These are phyloP conservation scores for Chlorella sp. DNA, from an alignment of 139 green algal genomes.

Conservation along the genomic window DNA sequence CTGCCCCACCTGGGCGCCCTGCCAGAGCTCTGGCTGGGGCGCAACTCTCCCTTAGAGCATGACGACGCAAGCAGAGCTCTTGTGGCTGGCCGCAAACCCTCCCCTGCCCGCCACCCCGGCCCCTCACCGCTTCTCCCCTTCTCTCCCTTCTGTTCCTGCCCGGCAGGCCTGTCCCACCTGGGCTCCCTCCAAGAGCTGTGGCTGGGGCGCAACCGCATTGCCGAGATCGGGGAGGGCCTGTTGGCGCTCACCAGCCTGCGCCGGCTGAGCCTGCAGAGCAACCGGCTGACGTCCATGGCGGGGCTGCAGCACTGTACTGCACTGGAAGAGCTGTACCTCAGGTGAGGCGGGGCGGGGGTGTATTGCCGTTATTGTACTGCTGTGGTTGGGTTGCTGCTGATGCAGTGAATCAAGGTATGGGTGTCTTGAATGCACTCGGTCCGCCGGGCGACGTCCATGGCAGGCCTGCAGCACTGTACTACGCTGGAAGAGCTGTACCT, in stretches of 20 bases:
- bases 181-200: constrained; percentile 85
- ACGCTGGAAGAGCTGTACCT: constrained; percentile 92
- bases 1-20: constrained; percentile 55
- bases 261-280: constrained; percentile 72
- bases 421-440: too few relatives aligned
- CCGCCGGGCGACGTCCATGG: constrained; percentile 82
- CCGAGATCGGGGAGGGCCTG: constrained; percentile 46
- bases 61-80: too few relatives aligned
- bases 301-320: constrained; percentile 74
- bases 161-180: constrained; percentile 42
- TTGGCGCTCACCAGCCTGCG: constrained; percentile 43
- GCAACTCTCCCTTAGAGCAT: too few relatives aligned
- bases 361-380: not conserved
- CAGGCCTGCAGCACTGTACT: constrained; percentile 73
- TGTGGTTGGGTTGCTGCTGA: not conserved
- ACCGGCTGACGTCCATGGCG: constrained; percentile 81
- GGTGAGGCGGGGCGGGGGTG: not conserved
- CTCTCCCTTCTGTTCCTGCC: too few relatives aligned
- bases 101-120: not conserved
- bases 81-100: not conserved
- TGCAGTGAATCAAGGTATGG: too few relatives aligned
- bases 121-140: not conserved
- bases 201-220: constrained; percentile 93
- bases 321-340: constrained; percentile 93
- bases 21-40: constrained; percentile 92